These are phyloP conservation scores for Colletotrichum sansevieriae DNA, from an alignment of 2,329 filamentous ascomycete genomes.

Conservation along the genomic window DNA sequence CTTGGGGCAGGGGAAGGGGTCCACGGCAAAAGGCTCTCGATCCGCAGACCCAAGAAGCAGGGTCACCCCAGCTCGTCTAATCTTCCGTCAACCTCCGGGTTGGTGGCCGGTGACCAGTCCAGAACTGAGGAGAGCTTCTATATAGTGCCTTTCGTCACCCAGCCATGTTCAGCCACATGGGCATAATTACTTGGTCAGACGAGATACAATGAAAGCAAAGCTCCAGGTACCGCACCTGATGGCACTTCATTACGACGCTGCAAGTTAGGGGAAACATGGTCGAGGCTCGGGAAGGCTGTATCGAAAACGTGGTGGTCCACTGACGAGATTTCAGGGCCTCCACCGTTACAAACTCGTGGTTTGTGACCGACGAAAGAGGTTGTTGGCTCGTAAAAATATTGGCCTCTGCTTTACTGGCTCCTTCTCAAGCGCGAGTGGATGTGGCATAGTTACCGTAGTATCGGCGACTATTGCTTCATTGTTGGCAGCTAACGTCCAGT, in stretches of 20 bases:
- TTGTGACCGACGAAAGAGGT: constrained; percentile 24
- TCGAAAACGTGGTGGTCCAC: constrained; percentile 33
- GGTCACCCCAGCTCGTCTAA: constrained; percentile 39
- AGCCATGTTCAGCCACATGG: too few species aligned
- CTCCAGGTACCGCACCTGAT: constrained; percentile 34
- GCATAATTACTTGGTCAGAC: background rate
- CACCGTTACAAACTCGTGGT: constrained; percentile 27
- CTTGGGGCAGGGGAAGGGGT: constrained; percentile 14
- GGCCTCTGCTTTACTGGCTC: constrained; percentile 8
- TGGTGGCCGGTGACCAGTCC: constrained; percentile 16
- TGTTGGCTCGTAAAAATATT: background rate
- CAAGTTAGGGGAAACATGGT: constrained; percentile 34
- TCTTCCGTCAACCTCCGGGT: constrained; percentile 36
- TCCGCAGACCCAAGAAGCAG: constrained; percentile 33
- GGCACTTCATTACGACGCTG: constrained; percentile 30
- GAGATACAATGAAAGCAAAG: constrained; percentile 4
- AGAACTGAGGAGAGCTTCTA: constrained; percentile 30
- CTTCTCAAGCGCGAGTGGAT: constrained; percentile 13
- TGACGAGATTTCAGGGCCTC: background rate
- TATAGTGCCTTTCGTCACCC: too few species aligned
- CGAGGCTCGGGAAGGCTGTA: constrained; percentile 26
- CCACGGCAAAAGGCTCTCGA: constrained; percentile 28
- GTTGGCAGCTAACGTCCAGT: constrained; percentile 13
- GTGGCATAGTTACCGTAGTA: background rate
- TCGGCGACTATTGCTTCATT: constrained; percentile 5